Percentiles rank a stretch among this genome's conserved stretches.
phyloP scores from a whole-genome alignment of 371 early-diverging fungal genomes.

The Gilbertella persicaria region DNA sequence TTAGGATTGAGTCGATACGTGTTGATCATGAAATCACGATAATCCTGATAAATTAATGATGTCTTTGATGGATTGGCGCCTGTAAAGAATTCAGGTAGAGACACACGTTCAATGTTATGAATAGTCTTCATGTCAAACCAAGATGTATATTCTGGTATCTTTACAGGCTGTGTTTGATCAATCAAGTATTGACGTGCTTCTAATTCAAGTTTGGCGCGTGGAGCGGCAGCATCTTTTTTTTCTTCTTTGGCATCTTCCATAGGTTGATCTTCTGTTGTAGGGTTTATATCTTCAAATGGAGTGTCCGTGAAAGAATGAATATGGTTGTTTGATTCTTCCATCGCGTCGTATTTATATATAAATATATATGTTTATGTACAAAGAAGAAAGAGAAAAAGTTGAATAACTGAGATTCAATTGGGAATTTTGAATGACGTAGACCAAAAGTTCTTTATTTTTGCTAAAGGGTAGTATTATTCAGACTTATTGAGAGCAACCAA shows the following conservation, averaged over 20 bases:
- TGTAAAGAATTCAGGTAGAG: constrained; percentile 96
- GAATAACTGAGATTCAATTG: too few relatives aligned
- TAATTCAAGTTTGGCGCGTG: constrained; percentile 56
- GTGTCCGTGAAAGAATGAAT: too few relatives aligned
- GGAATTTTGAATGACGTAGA: too few relatives aligned
- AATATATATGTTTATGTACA: too few relatives aligned
- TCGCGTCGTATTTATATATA: too few relatives aligned
- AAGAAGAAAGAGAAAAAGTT: too few relatives aligned
- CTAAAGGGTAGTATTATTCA: too few relatives aligned
- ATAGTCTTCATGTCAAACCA: constrained; percentile 91
- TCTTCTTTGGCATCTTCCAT: not conserved
- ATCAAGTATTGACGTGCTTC: constrained; percentile 73
- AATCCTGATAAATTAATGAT: constrained; percentile 90
- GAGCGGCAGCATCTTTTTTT: constrained; percentile 8
- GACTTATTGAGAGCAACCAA: too few relatives aligned
- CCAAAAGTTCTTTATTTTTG: too few relatives aligned
- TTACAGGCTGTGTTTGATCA: constrained; percentile 74
- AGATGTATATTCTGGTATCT: constrained; percentile 85
- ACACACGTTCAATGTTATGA: constrained; percentile 89
- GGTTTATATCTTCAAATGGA: too few relatives aligned
- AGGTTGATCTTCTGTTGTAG: not conserved
- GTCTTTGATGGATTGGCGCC: constrained; percentile 90
- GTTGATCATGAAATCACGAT: constrained; percentile 97
- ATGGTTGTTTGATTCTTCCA: too few relatives aligned
- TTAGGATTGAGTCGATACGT: constrained; percentile 93